Evolutionary conservation across 2,329 filamentous ascomycete species (phyloP), one percentile per base, ranked within the genome.

Genomic region (Chalara sp.): DNA sequence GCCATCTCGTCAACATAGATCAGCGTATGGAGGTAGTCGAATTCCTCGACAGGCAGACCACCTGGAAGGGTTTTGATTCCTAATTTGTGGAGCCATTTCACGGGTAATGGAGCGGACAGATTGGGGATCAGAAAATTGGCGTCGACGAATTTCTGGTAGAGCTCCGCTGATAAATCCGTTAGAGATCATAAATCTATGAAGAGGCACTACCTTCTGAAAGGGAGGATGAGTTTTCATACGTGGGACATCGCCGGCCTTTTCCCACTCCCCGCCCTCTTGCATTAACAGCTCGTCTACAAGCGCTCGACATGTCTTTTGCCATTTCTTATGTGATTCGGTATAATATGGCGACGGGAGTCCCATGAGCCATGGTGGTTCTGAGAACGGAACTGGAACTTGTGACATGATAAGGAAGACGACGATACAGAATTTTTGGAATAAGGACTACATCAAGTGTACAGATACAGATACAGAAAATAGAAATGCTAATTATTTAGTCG

Each of bases 331-430:
- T 4, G 81, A 80, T 3, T 77, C 72, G 29, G 77, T 83, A 70
- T 86, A 87, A 70, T 88, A 86, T 10, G 86, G 81, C 0, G 83
- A 86, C 0, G 86, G 86, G 3, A 88, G 72, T 48, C 84, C 84
- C 58, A 73, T 74, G 44, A 89, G 75, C 70, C 84, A 89, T 1
- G 85, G 78, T 1, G 86, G 86, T 60, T 90, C 86, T 5, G 83
- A 82, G 69, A 89, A 87, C 47, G 86, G 86, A 30, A 87, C 65
- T 47, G 21, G 21, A 21, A 21, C 21, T 21, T 21, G 21, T 21
- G 21, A 21, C 21, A 21, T 21, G 21, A 21, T 21, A 21, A 21
- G 21, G 21, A 21, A 21, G 21, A 21, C 3, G 21, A 21, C 21
- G 56, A 50, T 6, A 57, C 49, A 8, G 30, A 12, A 3, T 47